Conservation (phyloP, 2,329 filamentous ascomycete genomes). For the Cladosporium sp. region DNA sequence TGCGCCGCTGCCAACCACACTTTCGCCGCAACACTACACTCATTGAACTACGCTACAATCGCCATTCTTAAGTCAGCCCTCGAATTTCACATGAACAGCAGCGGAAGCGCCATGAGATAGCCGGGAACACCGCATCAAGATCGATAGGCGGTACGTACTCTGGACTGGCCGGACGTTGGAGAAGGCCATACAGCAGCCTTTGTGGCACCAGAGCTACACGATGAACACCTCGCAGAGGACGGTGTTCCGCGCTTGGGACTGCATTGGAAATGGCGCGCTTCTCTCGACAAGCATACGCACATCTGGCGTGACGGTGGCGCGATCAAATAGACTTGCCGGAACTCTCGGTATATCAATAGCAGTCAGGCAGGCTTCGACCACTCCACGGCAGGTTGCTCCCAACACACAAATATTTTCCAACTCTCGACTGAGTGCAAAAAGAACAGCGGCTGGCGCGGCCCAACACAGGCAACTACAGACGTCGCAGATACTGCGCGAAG, state of each 20-base stretch:
- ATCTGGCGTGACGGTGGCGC: background rate
- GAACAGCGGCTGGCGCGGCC: background rate
- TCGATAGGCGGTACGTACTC: background rate
- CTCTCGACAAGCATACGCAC: constrained; percentile 31
- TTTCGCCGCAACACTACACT: background rate
- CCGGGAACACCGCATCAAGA: background rate
- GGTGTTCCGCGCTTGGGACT: constrained; percentile 30
- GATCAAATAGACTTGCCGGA: background rate
- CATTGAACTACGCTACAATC: background rate
- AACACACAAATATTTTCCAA: background rate
- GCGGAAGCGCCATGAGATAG: background rate
- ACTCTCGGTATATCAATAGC: constrained; percentile 3
- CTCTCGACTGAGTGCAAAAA: background rate
- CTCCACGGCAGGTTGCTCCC: background rate
- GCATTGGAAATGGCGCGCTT: constrained; percentile 31
- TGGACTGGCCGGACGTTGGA: background rate
- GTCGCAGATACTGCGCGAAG: constrained; percentile 14
- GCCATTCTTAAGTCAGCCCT: no score
- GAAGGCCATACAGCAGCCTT: background rate
- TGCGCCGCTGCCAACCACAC: background rate
- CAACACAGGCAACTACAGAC: constrained; percentile 13
- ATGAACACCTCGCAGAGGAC: constrained; percentile 11
- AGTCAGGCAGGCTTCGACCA: background rate
- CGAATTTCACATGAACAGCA: no score
- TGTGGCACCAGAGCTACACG: background rate